A percentile compares a stretch with the other conserved stretches of the same genome.
Conservation (phyloP, 2,329 filamentous ascomycete genomes). For the Pseudogymnoascus sp. region DNA sequence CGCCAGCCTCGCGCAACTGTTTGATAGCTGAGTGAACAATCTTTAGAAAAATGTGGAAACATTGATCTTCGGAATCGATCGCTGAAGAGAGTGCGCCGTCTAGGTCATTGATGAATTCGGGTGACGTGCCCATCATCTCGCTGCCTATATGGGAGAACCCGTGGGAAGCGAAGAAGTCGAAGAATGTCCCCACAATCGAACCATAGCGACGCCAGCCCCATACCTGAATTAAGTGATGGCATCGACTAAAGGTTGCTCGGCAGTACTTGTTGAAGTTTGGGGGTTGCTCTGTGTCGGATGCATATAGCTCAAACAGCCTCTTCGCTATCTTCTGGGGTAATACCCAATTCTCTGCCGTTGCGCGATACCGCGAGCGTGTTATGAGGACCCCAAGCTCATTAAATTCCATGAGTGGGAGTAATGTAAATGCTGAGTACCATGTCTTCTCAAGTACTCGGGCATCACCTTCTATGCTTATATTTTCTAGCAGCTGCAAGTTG, state of each 20-base stretch:
- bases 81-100: constrained; percentile 34
- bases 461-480: constrained; percentile 32
- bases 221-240: constrained; percentile 52
- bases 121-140: constrained; percentile 58
- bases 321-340: constrained; percentile 49
- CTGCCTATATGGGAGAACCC: constrained; percentile 45
- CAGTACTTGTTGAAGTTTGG: constrained; percentile 59
- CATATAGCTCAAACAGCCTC: constrained; percentile 50
- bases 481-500: constrained; percentile 35
- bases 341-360: constrained; percentile 48
- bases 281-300: constrained; percentile 43
- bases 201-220: constrained; percentile 57
- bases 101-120: constrained; percentile 51
- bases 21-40: constrained; percentile 49
- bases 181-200: constrained; percentile 48
- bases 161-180: constrained; percentile 59
- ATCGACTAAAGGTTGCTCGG: constrained; percentile 48
- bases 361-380: constrained; percentile 30
- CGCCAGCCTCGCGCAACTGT: constrained; percentile 38
- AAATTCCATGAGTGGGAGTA: constrained; percentile 54
- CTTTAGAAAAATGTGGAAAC: constrained; percentile 61
- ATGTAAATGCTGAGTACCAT: constrained; percentile 51
- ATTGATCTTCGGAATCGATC: constrained; percentile 47
- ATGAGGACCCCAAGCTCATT: constrained; percentile 43
- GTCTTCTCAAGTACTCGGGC: constrained; percentile 42